phyloP scores from a whole-genome alignment of 164 flowering plant genomes.

The Litsea cubeba region DNA sequence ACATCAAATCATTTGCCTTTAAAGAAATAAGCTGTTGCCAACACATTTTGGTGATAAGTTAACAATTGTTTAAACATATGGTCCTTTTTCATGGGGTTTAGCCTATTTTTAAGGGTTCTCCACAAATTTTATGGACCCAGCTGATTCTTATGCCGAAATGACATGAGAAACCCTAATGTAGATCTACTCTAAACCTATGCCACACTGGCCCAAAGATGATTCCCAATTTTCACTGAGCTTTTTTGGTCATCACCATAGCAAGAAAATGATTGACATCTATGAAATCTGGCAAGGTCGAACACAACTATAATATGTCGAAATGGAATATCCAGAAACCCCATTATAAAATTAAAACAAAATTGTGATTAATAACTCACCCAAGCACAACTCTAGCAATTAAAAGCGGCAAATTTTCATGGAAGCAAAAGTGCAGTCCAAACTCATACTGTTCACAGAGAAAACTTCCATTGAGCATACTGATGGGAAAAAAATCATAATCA shows the following conservation, averaged over 20 bases:
- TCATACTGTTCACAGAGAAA: conserved; percentile 45
- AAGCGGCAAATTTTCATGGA: conserved; percentile 34
- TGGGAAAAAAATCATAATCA: neutral
- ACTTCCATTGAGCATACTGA: neutral
- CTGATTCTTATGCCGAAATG: neutral
- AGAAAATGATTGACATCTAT: no score
- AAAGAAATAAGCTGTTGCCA: neutral
- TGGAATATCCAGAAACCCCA: neutral
- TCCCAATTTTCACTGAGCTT: neutral
- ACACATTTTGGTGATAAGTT: neutral
- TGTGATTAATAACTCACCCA: conserved; percentile 48
- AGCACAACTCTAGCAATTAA: conserved; percentile 44
- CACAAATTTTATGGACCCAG: neutral
- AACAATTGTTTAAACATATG: neutral
- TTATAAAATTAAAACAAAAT: neutral
- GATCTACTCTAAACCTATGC: neutral
- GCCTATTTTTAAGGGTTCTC: neutral
- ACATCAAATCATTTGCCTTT: neutral
- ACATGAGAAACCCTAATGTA: neutral
- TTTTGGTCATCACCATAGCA: neutral
- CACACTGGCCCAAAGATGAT: neutral
- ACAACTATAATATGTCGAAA: neutral
- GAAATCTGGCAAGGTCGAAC: no score
- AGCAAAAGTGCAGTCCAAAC: conserved; percentile 54
- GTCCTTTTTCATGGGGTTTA: neutral